phyloP scores from a whole-genome alignment of 169 alveolate species.

The Theileria annulata region DNA sequence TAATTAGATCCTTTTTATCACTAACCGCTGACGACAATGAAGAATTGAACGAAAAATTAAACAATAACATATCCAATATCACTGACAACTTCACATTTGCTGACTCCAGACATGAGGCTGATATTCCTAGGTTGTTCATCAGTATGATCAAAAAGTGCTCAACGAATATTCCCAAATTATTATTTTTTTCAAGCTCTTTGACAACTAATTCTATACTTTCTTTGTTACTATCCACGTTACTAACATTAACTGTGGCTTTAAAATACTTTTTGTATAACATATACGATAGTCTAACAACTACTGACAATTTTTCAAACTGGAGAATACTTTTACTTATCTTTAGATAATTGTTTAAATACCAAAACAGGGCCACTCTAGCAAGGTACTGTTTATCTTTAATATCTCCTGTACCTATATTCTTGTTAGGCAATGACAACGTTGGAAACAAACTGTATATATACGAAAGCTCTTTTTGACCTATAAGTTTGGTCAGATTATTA shows the following conservation, averaged over 20 bases:
- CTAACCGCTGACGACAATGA: conserved; percentile 1
- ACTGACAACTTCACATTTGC: conserved; percentile 64
- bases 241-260: neutral
- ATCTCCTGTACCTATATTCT: neutral
- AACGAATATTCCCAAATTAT: neutral
- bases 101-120: conserved; percentile 54
- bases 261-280: neutral
- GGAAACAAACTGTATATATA: conserved; percentile 5
- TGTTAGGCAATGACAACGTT: neutral
- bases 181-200: neutral
- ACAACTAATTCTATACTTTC: neutral
- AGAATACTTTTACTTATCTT: conserved; percentile 35
- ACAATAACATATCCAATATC: conserved; percentile 57
- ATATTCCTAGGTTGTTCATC: conserved; percentile 25
- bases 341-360: conserved; percentile 50
- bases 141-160: conserved; percentile 40
- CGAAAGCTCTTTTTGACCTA: neutral
- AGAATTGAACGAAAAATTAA: conserved; percentile 40
- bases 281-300: conserved; percentile 42
- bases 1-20: neutral
- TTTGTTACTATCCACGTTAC: neutral
- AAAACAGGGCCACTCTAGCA: neutral
- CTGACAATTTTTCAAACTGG: conserved; percentile 52
- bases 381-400: neutral
- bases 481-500: neutral